Base-by-base conservation (phyloP, 1,139 yeast genomes). In the Geotrichum fermentans region DNA sequence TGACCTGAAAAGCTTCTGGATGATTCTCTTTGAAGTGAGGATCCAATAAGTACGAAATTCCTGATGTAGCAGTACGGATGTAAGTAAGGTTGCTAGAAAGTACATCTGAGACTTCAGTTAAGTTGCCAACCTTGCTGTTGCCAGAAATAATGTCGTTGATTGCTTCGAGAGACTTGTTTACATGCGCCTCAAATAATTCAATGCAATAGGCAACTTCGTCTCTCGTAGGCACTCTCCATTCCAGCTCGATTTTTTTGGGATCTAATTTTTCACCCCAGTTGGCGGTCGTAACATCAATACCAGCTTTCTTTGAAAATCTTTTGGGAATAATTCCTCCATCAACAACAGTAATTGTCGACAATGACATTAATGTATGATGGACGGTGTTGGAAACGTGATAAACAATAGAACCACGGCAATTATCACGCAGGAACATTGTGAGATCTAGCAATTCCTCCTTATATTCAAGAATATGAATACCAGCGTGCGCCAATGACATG, bases 1-100 rank as follows among this genome's bases (percentile, higher is more conserved):
- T 36, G 16, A 43, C 35, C 24, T 35, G 32, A n/a, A 49, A 56
- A 0, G 62, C 54, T 1, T 59, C 56, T 20, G 52, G 46, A 34
- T 56, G 56, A 22, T 52, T 55, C n/a, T 51, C 57, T n/a, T 61
- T 47, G 38, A 58, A 58, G n/a, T 54, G 51, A 6, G 96, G 90
- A 61, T 89, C 96, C 58, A 87, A 78, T 43, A 90, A 67, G 47
- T 78, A 73, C 20, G 96, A 77, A n/a, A 80, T 72, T 21, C 97
- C 96, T 47, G 95, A 80, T 2, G 84, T 61, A 0, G 80, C 70
- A 50, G 82, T 80, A 0, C 86, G 74, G 49, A 85, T 63, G 51
- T 76, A 78, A 41, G 81, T 66, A 55, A 84, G 68, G 56, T 77
- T 75, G 58, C 77, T 77, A 32, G 79, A 72, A 21, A 85, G 63